Evolutionary conservation across 306 rosid genomes (phyloP).

Genomic region (Crataegus laevigata): DNA sequence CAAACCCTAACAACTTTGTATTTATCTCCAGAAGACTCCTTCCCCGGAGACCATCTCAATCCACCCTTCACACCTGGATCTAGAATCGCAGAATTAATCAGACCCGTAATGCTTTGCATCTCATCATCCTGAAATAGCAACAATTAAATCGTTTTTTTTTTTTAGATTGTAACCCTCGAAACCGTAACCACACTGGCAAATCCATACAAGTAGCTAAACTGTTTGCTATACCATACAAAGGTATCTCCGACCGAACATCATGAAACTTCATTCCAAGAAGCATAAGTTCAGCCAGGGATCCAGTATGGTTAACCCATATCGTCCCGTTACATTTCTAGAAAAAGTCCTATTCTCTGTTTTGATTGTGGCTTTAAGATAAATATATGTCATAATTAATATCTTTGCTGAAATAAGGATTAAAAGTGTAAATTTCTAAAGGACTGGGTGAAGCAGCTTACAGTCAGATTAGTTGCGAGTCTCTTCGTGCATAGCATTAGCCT

Average conservation of each 20-base stretch:
- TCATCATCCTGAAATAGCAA: slow-evolving; percentile 42
- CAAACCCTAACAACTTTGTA: slow-evolving; percentile 36
- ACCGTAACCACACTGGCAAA: too few species aligned
- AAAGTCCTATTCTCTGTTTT: background rate
- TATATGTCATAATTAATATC: background rate
- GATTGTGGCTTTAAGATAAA: background rate
- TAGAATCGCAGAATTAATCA: slow-evolving; percentile 38
- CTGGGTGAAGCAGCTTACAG: slow-evolving; percentile 16
- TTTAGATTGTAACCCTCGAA: too few species aligned
- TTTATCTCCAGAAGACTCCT: slow-evolving; percentile 28
- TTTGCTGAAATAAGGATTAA: background rate
- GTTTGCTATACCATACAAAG: too few species aligned
- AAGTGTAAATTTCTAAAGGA: background rate
- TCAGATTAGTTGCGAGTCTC: slow-evolving; percentile 10
- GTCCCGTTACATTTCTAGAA: background rate
- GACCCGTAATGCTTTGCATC: slow-evolving; percentile 26
- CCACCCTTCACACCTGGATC: slow-evolving; percentile 52
- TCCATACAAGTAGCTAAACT: too few species aligned
- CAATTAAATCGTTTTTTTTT: background rate
- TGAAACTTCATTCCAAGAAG: background rate
- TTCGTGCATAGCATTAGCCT: slow-evolving; percentile 34
- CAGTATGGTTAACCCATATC: background rate
- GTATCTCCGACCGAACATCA: background rate
- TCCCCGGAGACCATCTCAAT: slow-evolving; percentile 52
- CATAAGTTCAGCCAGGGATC: background rate